Conservation (phyloP, 2,329 filamentous ascomycete species). For the Pseudopithomyces maydicus region DNA sequence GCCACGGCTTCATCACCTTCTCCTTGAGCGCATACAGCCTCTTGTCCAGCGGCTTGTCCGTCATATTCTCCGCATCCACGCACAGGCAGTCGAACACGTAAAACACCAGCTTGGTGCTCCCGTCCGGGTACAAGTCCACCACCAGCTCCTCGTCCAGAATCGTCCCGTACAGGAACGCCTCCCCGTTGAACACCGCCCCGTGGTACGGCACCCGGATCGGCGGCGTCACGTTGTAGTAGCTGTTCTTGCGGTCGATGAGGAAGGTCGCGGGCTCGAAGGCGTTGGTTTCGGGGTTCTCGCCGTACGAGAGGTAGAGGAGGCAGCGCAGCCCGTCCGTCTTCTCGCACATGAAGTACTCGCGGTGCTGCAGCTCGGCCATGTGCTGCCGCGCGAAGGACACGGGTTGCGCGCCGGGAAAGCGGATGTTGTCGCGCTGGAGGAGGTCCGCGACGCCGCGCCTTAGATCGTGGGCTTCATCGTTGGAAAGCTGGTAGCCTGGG, state of each 20-base stretch:
- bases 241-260: slow-evolving; percentile 96
- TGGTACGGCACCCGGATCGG: slow-evolving; percentile 80
- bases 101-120: slow-evolving; percentile 71
- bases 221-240: slow-evolving; percentile 83
- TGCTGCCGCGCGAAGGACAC: slow-evolving; percentile 88
- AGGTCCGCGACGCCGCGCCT: slow-evolving; percentile 75
- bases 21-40: slow-evolving; percentile 85
- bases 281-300: slow-evolving; percentile 58
- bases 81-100: slow-evolving; percentile 93
- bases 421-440: slow-evolving; percentile 69
- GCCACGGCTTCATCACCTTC: slow-evolving; percentile 74
- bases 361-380: slow-evolving; percentile 75
- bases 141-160: slow-evolving; percentile 94
- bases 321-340: slow-evolving; percentile 97
- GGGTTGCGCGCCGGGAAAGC: slow-evolving; percentile 89
- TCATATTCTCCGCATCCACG: slow-evolving; percentile 75
- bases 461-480: slow-evolving; percentile 52
- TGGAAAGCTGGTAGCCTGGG: slow-evolving; percentile 34
- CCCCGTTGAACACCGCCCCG: slow-evolving; percentile 58
- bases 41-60: slow-evolving; percentile 83
- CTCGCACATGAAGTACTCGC: slow-evolving; percentile 97
- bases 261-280: slow-evolving; percentile 66
- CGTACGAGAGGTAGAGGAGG: slow-evolving; percentile 85
- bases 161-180: slow-evolving; percentile 76
- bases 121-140: slow-evolving; percentile 72